Evolutionary conservation across 345 rosid genomes (phyloP), one percentile per base, ranked within the genome.

Genomic region (Hibiscus tridactylites): DNA sequence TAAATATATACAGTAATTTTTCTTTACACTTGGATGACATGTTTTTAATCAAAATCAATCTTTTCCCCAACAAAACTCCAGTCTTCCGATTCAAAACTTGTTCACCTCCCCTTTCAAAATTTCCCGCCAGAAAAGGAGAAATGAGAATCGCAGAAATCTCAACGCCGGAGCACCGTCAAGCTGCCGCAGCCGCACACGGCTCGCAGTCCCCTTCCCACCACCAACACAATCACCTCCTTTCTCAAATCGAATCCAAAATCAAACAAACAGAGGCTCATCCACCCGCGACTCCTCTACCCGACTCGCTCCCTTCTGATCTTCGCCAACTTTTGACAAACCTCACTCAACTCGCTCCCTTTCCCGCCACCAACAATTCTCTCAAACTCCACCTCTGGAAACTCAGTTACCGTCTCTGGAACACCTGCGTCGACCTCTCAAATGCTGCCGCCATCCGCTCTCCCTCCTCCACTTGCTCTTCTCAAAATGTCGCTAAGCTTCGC

Each of bases 321-420:
- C 79, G 83, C 58, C 85, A 82, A 61, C 37, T 82, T 83, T 80
- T 90, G 19, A 62, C 82, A 76, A 91, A 74, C 56, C 83, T 91
- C 65, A 71, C 78, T 63, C 91, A 86, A 72, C 84, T 85, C 73
- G 79, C 79, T 52, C 93, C 92, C 5, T 83, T 90, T 71, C 81
- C 88, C 7, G 2, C 69, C 60, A 47, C 28, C 69, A 44, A 28
- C 44, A 89, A 86, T 74, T 87, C 91, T 21, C 65, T 85, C 77
- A 90, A 87, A 71, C 97, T 92, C 73, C 77, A 82, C 37, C 33
- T 90, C 56, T 92, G 99, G 97, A 95, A 94, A 79, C 92, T 90
- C 77, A 86, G 96, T 74, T 92, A 88, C 76, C 91, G 96, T 68
- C 92, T 95, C 69, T 95, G 99, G 97, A 95, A 92, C 78, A 83